Evolutionary conservation across 306 rosid species (phyloP).

Genomic region (Vigna hirtella): DNA sequence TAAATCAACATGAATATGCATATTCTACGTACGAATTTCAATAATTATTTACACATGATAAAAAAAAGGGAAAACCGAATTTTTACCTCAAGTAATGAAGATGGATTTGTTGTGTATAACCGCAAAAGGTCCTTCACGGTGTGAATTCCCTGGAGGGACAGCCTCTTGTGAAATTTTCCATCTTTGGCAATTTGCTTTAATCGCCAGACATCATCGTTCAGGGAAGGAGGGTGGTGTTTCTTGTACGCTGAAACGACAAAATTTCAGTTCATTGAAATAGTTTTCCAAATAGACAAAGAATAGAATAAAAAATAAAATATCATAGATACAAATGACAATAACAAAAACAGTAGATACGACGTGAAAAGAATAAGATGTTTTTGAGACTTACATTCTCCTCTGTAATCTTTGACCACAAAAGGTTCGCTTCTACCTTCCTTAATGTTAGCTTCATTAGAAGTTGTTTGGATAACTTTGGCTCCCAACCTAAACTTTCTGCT

Average conservation of each 20-base stretch:
- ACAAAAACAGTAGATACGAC: background rate
- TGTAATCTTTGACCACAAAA: slow-evolving; percentile 30
- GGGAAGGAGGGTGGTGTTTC: slow-evolving; percentile 31
- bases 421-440: slow-evolving; percentile 54
- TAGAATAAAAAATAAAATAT: too few relatives aligned
- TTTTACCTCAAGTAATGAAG: slow-evolving; percentile 20
- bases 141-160: slow-evolving; percentile 14
- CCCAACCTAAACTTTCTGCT: slow-evolving; percentile 51
- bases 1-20: background rate
- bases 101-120: slow-evolving; percentile 18
- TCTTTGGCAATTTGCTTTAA: slow-evolving; percentile 23
- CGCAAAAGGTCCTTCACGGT: slow-evolving; percentile 12
- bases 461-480: slow-evolving; percentile 43
- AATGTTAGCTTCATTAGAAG: slow-evolving; percentile 33
- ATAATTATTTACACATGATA: background rate
- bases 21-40: background rate
- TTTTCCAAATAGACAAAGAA: background rate
- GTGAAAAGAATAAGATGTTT: too few relatives aligned
- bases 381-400: slow-evolving; percentile 11
- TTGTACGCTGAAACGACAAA: slow-evolving; percentile 18
- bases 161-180: background rate
- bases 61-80: background rate
- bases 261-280: background rate
- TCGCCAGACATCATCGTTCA: slow-evolving; percentile 26
- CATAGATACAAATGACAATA: too few relatives aligned